Base-by-base conservation (phyloP, 2,329 filamentous ascomycete species). In the Hypoxylon sp. region DNA sequence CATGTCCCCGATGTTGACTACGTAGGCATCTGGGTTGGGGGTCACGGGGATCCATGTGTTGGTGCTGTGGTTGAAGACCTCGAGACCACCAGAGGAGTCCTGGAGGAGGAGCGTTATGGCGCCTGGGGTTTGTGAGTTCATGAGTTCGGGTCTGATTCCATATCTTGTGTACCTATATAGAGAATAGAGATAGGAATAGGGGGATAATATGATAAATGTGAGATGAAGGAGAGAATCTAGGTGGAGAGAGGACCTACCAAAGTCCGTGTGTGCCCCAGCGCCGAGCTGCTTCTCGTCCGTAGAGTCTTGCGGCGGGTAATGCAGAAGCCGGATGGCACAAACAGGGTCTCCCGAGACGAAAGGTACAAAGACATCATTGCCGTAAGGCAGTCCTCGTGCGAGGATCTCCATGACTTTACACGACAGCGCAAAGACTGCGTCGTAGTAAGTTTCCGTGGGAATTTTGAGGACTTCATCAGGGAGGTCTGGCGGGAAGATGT, bases 1-100 rank as follows among this genome's bases (percentile, higher is more conserved):
- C 72, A 75, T 74, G 65, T 75, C 72, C 11, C 72, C 73, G 30
- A 74, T 66, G 52, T 75, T 75, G 30, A 75, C 71, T 5, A 75
- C 71, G 48, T 72, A 73, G 1, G 66, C 63, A 17, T 70, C 67
- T 21, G 69, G 69, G 56, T 71, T 67, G 6, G 70, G 69, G 4
- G 65, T 14, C 5, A 74, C 69, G 9, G 65, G 43, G 2, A 72
- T 28, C 72, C 72, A 74, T n/a, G 48, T 21, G 1, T 56, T 28
- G 7, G 68, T 61, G 5, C 6, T 17, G 9, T 57, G 65, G 57
- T 73, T 49, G 9, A 67, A 50, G 1, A 75, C 72, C 38, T 75
- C 71, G 36, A 75, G 68, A 1, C 72, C 73, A 6, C 69, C 69
- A 3, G 57, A 57, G 28, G 48, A 38, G 52, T 74, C 73, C 62